Base-by-base conservation (phyloP, 2,329 filamentous ascomycete genomes). In the Sporothrix humicola region DNA sequence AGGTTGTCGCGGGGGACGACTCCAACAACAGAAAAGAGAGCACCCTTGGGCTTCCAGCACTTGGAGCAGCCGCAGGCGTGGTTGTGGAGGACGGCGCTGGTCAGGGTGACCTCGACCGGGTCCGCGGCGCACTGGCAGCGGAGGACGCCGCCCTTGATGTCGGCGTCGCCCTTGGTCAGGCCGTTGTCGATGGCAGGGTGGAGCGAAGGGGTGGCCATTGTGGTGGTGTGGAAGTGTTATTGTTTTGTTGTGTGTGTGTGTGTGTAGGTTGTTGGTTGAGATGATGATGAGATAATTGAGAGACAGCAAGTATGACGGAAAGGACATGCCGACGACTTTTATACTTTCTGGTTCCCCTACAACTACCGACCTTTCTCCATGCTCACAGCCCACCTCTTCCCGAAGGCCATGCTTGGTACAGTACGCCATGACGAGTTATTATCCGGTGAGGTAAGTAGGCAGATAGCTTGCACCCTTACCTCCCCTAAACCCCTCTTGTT, bases 31-130 rank as follows among this genome's bases (percentile, higher is more conserved):
- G 87, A 87, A 84, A 92, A 92, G 75, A 92, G 85, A 0, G 89
- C 85, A 44, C 88, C 88, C 1, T 81, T 73, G 5, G 90, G 90
- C 81, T 92, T 92, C 89, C 89, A 92, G 86, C 90, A 92, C 81
- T 92, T 90, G 72, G 89, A 91, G 82, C 90, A 92, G 75, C 90
- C 90, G 81, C 90, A 92, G 72, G 88, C 89, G 82, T 92, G 90
- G 84, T 92, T 92, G 84, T 92, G 89, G 1, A 85, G 82, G 73
- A 92, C 87, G 77, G 91, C 88, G 79, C 86, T 83, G 73, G 77
- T 80, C 54, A 92, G 84, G 0, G 84, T 85, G 26, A 92, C 84
- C 78, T 89, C 86, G 74, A 92, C 87, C 37, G 86, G 86, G 79
- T 85, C 80, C 75, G 77, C 82, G 12, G 81, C 72, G 83, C 90